Base-by-base conservation (phyloP, 306 rosid species). In the Cyamopsis tetragonoloba region DNA sequence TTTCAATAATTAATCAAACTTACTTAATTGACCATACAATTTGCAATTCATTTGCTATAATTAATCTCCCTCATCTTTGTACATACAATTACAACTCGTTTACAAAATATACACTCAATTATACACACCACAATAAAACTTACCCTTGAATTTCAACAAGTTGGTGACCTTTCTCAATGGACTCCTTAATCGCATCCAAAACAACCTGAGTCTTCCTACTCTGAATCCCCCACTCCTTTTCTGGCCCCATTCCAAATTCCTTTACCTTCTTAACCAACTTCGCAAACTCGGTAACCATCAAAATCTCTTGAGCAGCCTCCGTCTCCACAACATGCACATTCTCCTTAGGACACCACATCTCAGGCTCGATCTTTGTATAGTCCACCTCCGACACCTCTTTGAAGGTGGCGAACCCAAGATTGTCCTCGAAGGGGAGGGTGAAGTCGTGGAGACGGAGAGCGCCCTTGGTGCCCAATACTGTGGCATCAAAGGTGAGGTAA, bases 141-240 rank as follows among this genome's bases (percentile, higher is more conserved):
- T 34, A 28, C 22, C n/a, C n/a, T n/a, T n/a, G n/a, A 1, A 77
- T 60, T 43, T 72, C 66, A 67, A 78, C 68, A 24, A 41, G 53
- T n/a, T 67, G 66, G 43, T 73, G 73, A 12, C 67, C 75, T 51
- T 2, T 78, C 35, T 67, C 12, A 61, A 78, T 78, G 17, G 82
- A 78, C 14, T 74, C 80, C 47, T 70, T 79, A 7, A 74, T 78
- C 0, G 83, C 83, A 70, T 78, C 82, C 80, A 74, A 69, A 15
- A 79, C 80, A 0, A 62, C 0, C 6, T 74, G 77, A 62, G 73
- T 74, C 70, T 74, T 79, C 15, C 79, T 72, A 44, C 75, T 78
- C 31, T 32, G 4, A 51, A 26, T 10, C 0, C 18, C 26, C 82
- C 82, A 78, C 2, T 9, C 13, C 55, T 59, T 78, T 12, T 72